Evolutionary conservation across 2,329 filamentous ascomycete genomes (phyloP).

Genomic region (Aspergillus texensis): DNA sequence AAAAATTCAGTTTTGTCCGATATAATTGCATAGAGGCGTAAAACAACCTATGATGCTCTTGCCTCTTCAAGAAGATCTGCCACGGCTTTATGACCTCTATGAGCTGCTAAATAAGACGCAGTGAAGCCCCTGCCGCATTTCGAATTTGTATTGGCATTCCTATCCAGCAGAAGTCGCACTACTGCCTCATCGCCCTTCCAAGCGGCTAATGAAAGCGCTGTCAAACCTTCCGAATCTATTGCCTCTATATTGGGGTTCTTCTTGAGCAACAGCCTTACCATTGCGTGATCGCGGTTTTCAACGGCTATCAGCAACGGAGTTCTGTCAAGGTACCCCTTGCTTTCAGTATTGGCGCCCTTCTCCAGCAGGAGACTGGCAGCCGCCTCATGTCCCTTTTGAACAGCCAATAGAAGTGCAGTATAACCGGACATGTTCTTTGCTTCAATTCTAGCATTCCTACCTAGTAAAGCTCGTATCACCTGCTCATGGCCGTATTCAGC

Average conservation of each 20-base stretch:
- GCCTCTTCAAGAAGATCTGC: background rate
- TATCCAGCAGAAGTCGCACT: background rate
- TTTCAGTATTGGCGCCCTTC: background rate
- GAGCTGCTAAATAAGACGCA: background rate
- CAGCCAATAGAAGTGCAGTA: background rate
- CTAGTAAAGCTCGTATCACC: background rate
- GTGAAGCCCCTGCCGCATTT: background rate
- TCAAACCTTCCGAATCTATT: background rate
- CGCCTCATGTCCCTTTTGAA: background rate
- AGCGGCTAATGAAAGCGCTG: background rate
- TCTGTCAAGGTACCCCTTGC: background rate
- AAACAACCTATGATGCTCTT: background rate
- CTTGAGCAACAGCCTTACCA: background rate
- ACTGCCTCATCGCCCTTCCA: background rate
- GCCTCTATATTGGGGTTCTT: background rate
- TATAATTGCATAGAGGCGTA: background rate
- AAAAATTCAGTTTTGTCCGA: background rate
- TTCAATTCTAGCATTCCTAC: background rate
- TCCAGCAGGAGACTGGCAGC: background rate
- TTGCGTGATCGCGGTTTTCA: background rate
- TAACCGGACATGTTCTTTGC: background rate
- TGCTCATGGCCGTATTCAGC: background rate
- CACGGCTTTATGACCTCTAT: background rate
- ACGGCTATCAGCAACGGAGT: background rate
- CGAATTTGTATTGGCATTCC: background rate